phyloP scores from a whole-genome alignment of 1,139 yeast species.

The Diutina siamensis region DNA sequence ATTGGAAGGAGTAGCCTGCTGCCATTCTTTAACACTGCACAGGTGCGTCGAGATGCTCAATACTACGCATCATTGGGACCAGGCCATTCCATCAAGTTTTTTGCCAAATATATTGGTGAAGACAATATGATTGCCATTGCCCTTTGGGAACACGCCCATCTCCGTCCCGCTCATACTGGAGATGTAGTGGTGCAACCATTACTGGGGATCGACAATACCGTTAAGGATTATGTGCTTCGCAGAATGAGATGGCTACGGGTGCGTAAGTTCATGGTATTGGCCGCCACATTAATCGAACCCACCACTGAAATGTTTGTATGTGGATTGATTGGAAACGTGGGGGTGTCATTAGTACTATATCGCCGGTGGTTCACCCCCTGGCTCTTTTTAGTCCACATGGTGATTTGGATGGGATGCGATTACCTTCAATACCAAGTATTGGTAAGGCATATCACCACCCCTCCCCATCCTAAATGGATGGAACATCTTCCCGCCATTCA shows the following conservation, averaged over 20 bases:
- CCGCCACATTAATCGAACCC: constrained; percentile 80
- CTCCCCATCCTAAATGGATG: constrained; percentile 21
- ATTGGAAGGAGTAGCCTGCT: constrained; percentile 16
- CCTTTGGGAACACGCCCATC: constrained; percentile 58
- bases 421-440: constrained; percentile 44
- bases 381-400: constrained; percentile 42
- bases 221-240: constrained; percentile 46
- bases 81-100: constrained; percentile 51
- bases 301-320: constrained; percentile 68
- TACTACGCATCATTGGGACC: constrained; percentile 20
- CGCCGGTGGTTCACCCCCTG: constrained; percentile 19
- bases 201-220: constrained; percentile 23
- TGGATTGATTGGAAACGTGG: constrained; percentile 58
- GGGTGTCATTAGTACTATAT: constrained; percentile 38
- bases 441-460: constrained; percentile 17
- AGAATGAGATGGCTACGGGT: constrained; percentile 82
- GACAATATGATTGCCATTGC: constrained; percentile 90
- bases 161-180: constrained; percentile 68
- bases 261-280: constrained; percentile 79
- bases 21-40: constrained; percentile 21
- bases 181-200: constrained; percentile 78
- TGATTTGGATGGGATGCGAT: constrained; percentile 55
- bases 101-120: constrained; percentile 79
- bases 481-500: constrained; percentile 9
- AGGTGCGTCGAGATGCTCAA: constrained; percentile 23